A percentile compares a stretch with the other conserved stretches of the same genome.
Evolutionary conservation across 2,329 filamentous ascomycete genomes (phyloP).

Genomic region (Penicillium janthinellum): DNA sequence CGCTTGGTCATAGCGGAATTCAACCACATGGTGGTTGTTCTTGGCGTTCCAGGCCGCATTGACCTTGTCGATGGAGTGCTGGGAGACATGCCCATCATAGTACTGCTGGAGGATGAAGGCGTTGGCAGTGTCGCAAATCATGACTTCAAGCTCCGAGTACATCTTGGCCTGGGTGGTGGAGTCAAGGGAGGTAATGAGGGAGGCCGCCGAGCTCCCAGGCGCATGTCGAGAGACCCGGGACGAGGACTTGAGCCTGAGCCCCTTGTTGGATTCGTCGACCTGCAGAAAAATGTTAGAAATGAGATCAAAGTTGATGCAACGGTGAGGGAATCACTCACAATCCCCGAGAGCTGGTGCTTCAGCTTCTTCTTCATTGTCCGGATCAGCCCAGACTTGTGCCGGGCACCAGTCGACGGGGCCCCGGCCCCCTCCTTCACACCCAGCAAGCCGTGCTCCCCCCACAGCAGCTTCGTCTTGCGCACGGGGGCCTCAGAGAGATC

Average conservation of each 20-base stretch:
- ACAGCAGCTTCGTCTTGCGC: conserved; percentile 1
- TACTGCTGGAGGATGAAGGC: conserved; percentile 48
- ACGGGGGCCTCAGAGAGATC: neutral
- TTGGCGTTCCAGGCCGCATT: conserved; percentile 47
- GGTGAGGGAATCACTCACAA: conserved; percentile 32
- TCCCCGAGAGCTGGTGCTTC: conserved; percentile 41
- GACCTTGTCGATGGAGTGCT: conserved; percentile 43
- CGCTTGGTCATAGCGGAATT: conserved; percentile 56
- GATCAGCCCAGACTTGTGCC: conserved; percentile 21
- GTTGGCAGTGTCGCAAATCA: conserved; percentile 50
- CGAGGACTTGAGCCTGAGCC: neutral
- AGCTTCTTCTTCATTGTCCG: conserved; percentile 42
- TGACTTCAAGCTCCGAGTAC: conserved; percentile 50
- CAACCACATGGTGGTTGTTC: conserved; percentile 51
- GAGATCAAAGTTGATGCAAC: neutral
- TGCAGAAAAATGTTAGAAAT: neutral
- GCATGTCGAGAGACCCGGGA: neutral
- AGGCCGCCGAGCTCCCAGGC: conserved; percentile 2
- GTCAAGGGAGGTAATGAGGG: conserved; percentile 38
- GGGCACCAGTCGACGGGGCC: neutral
- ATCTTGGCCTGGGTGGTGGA: conserved; percentile 46
- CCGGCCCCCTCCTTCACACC: neutral
- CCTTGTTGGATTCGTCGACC: neutral
- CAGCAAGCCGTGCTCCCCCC: conserved; percentile 1
- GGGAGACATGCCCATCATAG: conserved; percentile 40